These are phyloP conservation scores for Penicillium ucsense DNA, from an alignment of 495 filamentous ascomycete species.

Conservation along the genomic window DNA sequence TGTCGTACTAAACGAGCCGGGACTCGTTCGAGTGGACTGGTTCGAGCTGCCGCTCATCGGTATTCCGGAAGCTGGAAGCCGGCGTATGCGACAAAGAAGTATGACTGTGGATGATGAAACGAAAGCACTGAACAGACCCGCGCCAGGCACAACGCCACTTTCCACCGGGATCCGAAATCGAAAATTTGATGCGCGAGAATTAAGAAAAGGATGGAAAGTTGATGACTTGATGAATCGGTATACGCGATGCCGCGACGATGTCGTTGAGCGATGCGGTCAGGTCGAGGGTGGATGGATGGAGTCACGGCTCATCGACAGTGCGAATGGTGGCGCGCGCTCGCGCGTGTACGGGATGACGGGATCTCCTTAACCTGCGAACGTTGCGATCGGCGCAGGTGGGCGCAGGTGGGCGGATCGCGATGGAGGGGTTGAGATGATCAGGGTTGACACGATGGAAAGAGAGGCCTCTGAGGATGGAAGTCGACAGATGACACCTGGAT, in stretches of 20 bases:
- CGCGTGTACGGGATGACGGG: not conserved
- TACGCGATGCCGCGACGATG: conserved; percentile 8
- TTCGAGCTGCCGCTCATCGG: conserved; percentile 42
- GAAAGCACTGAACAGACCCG: not conserved
- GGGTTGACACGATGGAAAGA: conserved; percentile 11
- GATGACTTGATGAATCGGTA: conserved; percentile 6
- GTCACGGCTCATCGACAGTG: conserved; percentile 18
- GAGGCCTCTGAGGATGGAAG: conserved; percentile 5
- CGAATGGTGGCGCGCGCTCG: conserved; percentile 13
- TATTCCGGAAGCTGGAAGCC: conserved; percentile 9
- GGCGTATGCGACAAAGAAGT: conserved; percentile 18
- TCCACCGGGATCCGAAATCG: too few relatives aligned
- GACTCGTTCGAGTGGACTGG: conserved; percentile 40
- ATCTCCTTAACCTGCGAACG: not conserved
- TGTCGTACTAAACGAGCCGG: conserved; percentile 36
- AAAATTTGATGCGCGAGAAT: not conserved
- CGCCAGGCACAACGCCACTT: too few relatives aligned
- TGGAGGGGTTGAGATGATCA: not conserved
- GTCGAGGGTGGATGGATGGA: conserved; percentile 2
- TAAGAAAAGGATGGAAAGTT: not conserved
- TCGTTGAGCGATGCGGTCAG: conserved; percentile 14
- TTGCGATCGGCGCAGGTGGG: conserved; percentile 1
- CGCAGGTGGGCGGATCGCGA: conserved; percentile 3
- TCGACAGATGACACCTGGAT: conserved; percentile 10
- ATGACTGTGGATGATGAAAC: not conserved